Percentiles rank a stretch among this genome's conserved stretches.
Evolutionary conservation across 2,329 filamentous ascomycete genomes (phyloP).

Genomic region (Alternaria panax): DNA sequence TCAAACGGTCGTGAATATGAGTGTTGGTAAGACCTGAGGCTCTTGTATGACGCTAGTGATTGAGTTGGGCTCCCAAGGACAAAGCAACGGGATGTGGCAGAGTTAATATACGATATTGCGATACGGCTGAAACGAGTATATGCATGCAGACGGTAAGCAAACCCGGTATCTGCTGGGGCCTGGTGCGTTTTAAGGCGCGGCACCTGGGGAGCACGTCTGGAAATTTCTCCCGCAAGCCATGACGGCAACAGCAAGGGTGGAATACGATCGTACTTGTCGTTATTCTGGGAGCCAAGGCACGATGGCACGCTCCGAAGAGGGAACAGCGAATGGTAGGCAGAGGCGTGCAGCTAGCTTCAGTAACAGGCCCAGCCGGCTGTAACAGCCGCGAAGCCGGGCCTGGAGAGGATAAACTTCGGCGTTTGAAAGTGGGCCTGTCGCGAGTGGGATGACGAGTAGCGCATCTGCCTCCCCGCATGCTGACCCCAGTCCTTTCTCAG

Average conservation of each 20-base stretch:
- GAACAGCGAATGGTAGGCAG: constrained; percentile 32
- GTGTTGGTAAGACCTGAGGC: constrained; percentile 4
- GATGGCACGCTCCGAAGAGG: constrained; percentile 22
- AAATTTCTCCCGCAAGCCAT: constrained; percentile 38
- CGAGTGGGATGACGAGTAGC: constrained; percentile 45
- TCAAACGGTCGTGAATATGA: constrained; percentile 4
- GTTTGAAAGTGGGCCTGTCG: constrained; percentile 41
- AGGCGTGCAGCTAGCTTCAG: constrained; percentile 23
- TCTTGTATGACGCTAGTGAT: constrained; percentile 11
- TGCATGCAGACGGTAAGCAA: constrained; percentile 32
- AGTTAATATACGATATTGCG: constrained; percentile 39
- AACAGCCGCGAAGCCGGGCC: constrained; percentile 24
- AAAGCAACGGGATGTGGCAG: constrained; percentile 25
- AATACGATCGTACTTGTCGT: constrained; percentile 33
- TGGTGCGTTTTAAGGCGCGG: constrained; percentile 31
- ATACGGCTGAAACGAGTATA: constrained; percentile 29
- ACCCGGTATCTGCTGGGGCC: constrained; percentile 29
- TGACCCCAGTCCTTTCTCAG: constrained; percentile 37
- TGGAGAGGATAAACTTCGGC: constrained; percentile 35
- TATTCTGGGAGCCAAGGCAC: constrained; percentile 42
- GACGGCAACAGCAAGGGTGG: constrained; percentile 43
- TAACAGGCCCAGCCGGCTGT: constrained; percentile 22
- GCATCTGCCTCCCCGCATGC: constrained; percentile 42
- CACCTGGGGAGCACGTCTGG: constrained; percentile 19
- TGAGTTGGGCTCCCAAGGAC: constrained; percentile 17